Conservation (phyloP, 2,329 filamentous ascomycete genomes). For the Claviceps digitariae region DNA sequence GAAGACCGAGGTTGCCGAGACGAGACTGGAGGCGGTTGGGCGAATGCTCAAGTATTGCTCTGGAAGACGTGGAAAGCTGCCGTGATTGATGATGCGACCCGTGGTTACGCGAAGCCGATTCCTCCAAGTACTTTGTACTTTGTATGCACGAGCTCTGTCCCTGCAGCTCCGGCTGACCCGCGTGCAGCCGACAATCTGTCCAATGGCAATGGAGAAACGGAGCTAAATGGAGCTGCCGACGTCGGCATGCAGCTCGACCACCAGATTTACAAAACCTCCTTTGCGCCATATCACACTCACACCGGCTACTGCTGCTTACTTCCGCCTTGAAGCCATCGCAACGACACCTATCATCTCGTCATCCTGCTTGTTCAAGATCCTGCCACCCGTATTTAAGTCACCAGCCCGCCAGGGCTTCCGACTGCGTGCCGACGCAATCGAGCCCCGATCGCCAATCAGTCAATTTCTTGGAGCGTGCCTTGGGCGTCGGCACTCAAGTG, state of each 20-base stretch:
- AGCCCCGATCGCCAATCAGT: not conserved
- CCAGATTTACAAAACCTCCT: not conserved
- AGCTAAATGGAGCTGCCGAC: not conserved
- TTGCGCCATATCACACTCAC: not conserved
- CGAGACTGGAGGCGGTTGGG: no score
- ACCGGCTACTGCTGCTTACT: not conserved
- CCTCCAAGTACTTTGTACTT: no score
- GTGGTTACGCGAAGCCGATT: no score
- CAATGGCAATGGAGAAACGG: not conserved
- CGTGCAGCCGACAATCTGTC: not conserved
- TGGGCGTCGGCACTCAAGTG: not conserved
- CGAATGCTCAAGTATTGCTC: no score
- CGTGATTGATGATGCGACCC: no score
- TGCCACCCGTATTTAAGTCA: not conserved
- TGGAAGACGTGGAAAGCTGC: no score
- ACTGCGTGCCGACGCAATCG: conserved; percentile 1
- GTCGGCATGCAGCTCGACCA: not conserved
- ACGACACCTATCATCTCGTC: not conserved
- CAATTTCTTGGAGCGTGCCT: not conserved
- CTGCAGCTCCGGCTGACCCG: no score
- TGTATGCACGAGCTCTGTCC: no score
- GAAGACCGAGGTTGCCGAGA: no score
- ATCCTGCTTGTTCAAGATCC: not conserved
- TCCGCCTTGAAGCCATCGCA: not conserved
- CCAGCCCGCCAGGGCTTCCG: not conserved